These are phyloP conservation scores for Trypanosoma melophagium DNA, from an alignment of 208 protist species.

Conservation along the genomic window DNA sequence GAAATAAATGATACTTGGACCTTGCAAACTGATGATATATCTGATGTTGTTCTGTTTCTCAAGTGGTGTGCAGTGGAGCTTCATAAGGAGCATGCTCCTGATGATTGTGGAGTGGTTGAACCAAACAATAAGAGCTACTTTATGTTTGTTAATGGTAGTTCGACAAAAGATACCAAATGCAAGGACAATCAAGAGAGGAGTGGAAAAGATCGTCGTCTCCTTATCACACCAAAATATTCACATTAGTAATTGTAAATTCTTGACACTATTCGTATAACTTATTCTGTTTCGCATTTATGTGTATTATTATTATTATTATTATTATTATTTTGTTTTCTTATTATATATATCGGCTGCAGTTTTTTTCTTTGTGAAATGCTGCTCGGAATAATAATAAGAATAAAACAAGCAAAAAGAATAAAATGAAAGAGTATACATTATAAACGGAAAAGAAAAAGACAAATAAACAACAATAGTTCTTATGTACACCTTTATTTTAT, in stretches of 20 bases:
- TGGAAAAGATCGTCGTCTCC: conserved; percentile 12
- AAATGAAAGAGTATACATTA: no score
- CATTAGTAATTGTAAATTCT: conserved; percentile 18
- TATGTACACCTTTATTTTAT: conserved; percentile 1
- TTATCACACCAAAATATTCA: conserved; percentile 29
- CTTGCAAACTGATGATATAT: conserved; percentile 77
- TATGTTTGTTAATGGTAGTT: conserved; percentile 12
- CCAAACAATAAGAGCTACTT: conserved; percentile 19
- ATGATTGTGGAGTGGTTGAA: conserved; percentile 28
- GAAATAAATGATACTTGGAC: conserved; percentile 66
- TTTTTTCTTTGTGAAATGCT: no score
- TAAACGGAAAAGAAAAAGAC: no score
- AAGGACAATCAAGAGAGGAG: background rate
- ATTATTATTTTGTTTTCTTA: conserved; percentile 7
- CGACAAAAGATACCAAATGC: background rate
- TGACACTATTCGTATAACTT: no score
- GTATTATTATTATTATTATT: conserved; percentile 1
- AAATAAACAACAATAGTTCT: no score
- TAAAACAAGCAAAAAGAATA: no score
- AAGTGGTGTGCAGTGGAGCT: conserved; percentile 82
- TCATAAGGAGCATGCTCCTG: conserved; percentile 61
- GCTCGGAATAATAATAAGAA: no score
- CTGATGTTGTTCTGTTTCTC: conserved; percentile 68
- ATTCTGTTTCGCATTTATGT: background rate
- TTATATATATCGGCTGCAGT: no score